These are phyloP conservation scores for Zelonia costaricensis DNA, from an alignment of 208 protist species.

Conservation along the genomic window DNA sequence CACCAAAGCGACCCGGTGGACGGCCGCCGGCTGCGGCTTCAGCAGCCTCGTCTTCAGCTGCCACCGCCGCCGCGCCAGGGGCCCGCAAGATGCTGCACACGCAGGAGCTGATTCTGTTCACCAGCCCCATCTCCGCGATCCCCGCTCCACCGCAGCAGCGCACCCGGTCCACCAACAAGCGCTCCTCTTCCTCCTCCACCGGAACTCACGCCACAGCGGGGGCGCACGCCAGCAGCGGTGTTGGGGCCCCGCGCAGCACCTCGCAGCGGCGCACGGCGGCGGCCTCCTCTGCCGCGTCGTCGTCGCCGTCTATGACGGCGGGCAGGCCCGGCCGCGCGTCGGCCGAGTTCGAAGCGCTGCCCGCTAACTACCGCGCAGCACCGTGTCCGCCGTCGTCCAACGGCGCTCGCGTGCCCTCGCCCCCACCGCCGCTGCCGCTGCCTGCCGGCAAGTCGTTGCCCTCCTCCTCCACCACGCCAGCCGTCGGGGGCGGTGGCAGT, in stretches of 20 bases:
- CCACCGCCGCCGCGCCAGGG: too few species aligned
- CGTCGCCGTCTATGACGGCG: not conserved
- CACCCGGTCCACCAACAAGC: conserved; percentile 5
- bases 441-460: too few species aligned
- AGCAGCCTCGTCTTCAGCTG: too few species aligned
- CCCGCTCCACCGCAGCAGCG: not conserved
- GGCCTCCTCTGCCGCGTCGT: not conserved
- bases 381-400: not conserved
- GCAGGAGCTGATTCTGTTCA: conserved; percentile 24
- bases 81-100: conserved; percentile 21
- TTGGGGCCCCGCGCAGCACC: not conserved
- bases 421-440: not conserved
- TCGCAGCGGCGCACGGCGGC: conserved; percentile 5
- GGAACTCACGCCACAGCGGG: not conserved
- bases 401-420: conserved; percentile 9
- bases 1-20: conserved; percentile 15
- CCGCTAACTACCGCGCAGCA: conserved; percentile 12
- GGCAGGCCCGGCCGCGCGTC: not conserved
- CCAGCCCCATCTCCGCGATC: conserved; percentile 8
- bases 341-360: conserved; percentile 20
- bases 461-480: not conserved
- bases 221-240: not conserved
- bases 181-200: conserved; percentile 11
- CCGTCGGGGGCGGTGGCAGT: conserved; percentile 32
- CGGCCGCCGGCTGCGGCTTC: not conserved